Evolutionary conservation across 257 asterid species (phyloP).

Genomic region (Solanum raphanifolium): DNA sequence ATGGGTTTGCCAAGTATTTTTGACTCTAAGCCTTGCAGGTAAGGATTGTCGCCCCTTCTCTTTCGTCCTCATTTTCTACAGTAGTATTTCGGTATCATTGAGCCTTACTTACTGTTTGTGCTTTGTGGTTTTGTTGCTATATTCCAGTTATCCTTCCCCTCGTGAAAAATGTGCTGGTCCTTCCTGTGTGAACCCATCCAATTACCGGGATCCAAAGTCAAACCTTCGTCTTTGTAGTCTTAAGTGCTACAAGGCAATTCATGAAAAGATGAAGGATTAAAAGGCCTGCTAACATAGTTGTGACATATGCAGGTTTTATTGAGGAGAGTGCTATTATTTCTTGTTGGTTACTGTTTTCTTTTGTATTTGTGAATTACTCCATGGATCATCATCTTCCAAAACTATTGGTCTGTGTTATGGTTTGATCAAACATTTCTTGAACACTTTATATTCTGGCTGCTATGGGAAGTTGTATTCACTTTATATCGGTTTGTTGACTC

Average conservation of each 20-base stretch:
- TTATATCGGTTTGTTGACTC: background rate
- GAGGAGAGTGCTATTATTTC: background rate
- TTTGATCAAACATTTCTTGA: background rate
- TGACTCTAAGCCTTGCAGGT: constrained; percentile 49
- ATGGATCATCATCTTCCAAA: background rate
- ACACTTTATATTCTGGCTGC: background rate
- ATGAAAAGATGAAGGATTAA: constrained; percentile 22
- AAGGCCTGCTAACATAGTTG: background rate
- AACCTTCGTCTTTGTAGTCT: constrained; percentile 95
- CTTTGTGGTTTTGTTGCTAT: constrained; percentile 6
- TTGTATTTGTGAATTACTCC: background rate
- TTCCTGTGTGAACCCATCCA: constrained; percentile 61
- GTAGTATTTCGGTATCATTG: background rate
- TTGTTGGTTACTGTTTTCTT: background rate
- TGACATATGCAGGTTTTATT: background rate
- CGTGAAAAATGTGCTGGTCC: constrained; percentile 93
- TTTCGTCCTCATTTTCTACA: background rate
- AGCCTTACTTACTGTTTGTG: background rate
- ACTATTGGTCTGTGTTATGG: background rate
- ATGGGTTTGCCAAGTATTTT: constrained; percentile 72
- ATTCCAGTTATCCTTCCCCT: constrained; percentile 84
- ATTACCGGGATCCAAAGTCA: constrained; percentile 77
- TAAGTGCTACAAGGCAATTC: constrained; percentile 79
- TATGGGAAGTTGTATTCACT: background rate
- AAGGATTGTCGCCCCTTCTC: background rate